Base-by-base conservation (phyloP, 139 green algal genomes). In the Eudorina sp. region DNA sequence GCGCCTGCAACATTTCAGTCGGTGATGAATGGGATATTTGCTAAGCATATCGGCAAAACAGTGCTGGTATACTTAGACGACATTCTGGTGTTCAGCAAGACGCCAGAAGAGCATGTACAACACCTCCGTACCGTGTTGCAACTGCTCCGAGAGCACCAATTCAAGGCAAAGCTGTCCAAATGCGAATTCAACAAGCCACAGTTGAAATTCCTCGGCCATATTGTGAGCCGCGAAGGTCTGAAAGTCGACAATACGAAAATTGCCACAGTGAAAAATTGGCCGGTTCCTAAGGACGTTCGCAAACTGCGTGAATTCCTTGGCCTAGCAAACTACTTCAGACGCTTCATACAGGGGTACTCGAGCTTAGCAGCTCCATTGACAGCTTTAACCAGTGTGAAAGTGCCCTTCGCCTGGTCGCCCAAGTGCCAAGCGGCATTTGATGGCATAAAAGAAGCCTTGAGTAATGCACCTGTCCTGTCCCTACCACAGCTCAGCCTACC, bases 31-130 rank as follows among this genome's bases (percentile, higher is more conserved):
- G 27, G 74, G 0, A 80, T 93, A 6, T 88, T 96, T 66, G 0
- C 3, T 6, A 5, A 51, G 0, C 77, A 88, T n/a, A 5, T 94
- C 2, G 66, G 78, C 9, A 89, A 94, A 13, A 95, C 92, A 70
- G 80, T 94, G 19, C 40, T 94, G 0, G 84, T 95, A 6, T 97
- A 96, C 76, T 51, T 96, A 3, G 94, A 96, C 89, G 95, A 97
- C n/a, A n/a, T n/a, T n/a, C n/a, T n/a, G n/a, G n/a, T n/a, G n/a
- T n/a, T n/a, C n/a, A n/a, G n/a, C n/a, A n/a, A n/a, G n/a, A n/a
- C n/a, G n/a, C n/a, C n/a, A n/a, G n/a, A n/a, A n/a, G n/a, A 95
- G 16, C 93, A 96, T 66, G 3, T 83, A 11, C 0, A 89, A 3
- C 93, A 96, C 66, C 29, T 96, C 0, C 23, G 73, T 19, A 18